Evolutionary conservation across 2,329 filamentous ascomycete species (phyloP), one percentile per base, ranked within the genome.

Genomic region (Clarireedia monteithiana): DNA sequence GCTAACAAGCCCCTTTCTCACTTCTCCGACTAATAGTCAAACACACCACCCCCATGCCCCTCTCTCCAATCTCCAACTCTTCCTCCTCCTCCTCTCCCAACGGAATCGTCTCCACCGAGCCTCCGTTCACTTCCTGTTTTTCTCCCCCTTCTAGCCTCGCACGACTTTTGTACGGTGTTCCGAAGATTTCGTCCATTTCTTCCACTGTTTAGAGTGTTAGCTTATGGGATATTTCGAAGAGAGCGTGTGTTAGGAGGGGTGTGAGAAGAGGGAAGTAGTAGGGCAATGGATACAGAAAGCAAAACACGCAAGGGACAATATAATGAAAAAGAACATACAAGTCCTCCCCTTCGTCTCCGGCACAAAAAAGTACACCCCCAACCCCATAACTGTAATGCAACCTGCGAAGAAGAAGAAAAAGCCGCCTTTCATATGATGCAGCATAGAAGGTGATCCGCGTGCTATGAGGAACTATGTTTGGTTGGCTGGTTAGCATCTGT

Each of bases 361-460:
- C 47, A 91, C 79, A 66, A 89, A 88, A 70, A 90, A 86, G 72
- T 85, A 91, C 27, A 91, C 84, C 12, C 88, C 70, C 0, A 82
- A 60, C 0, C 81, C 79, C 1, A 79, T 85, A 0, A 80, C 72
- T 26, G 86, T 73, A 61, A 86, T 85, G 66, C 85, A 89, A 0
- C 75, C 82, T 0, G 85, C 86, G 69, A 89, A 90, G 48, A 66
- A 64, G 55, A 65, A 65, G 57, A 64, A 65, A 50, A 64, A 64
- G 6, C 62, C 62, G 7, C 60, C 62, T 7, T 53, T 52, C n/a
- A 60, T 24, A 3, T 34, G 42, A 9, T 56, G 42, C 0, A 66
- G 53, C 61, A 66, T 62, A n/a, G 48, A 56, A 0, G 64, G 64
- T 4, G 58, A 56, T 9, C 57, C 57, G 14, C 62, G 52, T 9